phyloP scores from a whole-genome alignment of 345 rosid species.

The Brassica cretica region DNA sequence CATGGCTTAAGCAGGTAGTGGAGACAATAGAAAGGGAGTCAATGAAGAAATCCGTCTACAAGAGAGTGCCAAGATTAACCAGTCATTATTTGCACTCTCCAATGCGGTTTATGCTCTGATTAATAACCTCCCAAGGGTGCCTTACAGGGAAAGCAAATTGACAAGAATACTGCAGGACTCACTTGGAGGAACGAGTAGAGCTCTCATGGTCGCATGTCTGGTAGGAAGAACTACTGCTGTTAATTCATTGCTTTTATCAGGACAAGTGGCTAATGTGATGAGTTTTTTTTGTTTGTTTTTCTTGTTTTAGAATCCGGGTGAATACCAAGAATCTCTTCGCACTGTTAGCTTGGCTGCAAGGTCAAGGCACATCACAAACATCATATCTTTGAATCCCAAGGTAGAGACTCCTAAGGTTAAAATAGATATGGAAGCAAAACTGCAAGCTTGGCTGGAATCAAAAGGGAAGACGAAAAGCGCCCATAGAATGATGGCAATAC shows the following conservation, averaged over 20 bases:
- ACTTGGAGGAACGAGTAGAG: conserved; percentile 84
- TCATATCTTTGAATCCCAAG: conserved; percentile 51
- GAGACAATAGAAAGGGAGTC: conserved; percentile 80
- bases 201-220: conserved; percentile 91
- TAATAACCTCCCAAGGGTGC: conserved; percentile 64
- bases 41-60: conserved; percentile 83
- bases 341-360: conserved; percentile 92
- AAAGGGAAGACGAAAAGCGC: conserved; percentile 79
- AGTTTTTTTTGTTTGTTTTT: neutral
- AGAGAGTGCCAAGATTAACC: conserved; percentile 90
- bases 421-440: conserved; percentile 80
- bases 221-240: conserved; percentile 39
- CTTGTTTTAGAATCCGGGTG: conserved; percentile 76
- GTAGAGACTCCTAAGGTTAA: conserved; percentile 60
- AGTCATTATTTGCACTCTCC: conserved; percentile 82
- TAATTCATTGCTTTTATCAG: neutral
- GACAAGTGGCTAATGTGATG: conserved; percentile 1
- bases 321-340: conserved; percentile 85
- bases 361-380: conserved; percentile 75
- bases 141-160: conserved; percentile 92
- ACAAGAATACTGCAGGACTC: conserved; percentile 93
- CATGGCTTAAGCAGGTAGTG: conserved; percentile 24
- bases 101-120: conserved; percentile 87
- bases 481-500: conserved; percentile 45
- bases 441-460: conserved; percentile 84